These are phyloP conservation scores for Adansonia grandidieri DNA, from an alignment of 441 rosid genomes.

Conservation along the genomic window DNA sequence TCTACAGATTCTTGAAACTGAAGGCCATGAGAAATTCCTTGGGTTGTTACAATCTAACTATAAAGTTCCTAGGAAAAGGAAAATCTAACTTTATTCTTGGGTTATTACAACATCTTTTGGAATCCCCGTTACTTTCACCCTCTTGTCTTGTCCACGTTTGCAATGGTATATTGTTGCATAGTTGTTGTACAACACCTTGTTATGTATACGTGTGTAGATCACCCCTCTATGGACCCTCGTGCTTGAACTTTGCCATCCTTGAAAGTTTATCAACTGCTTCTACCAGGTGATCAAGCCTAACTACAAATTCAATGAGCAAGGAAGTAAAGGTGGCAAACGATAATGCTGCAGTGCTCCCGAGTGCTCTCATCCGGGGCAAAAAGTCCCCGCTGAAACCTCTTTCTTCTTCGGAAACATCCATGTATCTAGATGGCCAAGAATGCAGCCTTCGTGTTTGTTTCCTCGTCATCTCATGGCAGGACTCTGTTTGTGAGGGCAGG, in stretches of 20 bases:
- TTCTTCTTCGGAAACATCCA: constrained; percentile 52
- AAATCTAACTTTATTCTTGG: not conserved
- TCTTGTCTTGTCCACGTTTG: not conserved
- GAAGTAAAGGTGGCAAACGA: constrained; percentile 65
- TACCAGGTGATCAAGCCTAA: constrained; percentile 67
- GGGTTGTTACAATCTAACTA: not conserved
- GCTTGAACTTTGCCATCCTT: constrained; percentile 58
- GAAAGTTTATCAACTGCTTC: constrained; percentile 65
- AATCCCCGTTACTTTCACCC: not conserved
- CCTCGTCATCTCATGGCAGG: constrained; percentile 63
- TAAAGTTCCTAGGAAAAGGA: not conserved
- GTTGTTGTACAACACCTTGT: not conserved
- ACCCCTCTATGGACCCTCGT: constrained; percentile 30
- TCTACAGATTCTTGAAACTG: not conserved
- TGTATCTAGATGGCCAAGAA: constrained; percentile 67
- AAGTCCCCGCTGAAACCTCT: constrained; percentile 33
- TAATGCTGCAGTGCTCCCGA: constrained; percentile 62
- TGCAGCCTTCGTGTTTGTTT: constrained; percentile 40
- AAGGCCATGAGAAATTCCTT: not conserved
- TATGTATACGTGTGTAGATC: not conserved
- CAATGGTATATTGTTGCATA: not conserved
- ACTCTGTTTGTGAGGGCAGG: constrained; percentile 37
- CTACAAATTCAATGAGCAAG: constrained; percentile 69
- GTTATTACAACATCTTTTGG: not conserved
- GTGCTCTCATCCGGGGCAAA: constrained; percentile 53